phyloP scores from a whole-genome alignment of 208 protist genomes.

The Angomonas deanei region DNA sequence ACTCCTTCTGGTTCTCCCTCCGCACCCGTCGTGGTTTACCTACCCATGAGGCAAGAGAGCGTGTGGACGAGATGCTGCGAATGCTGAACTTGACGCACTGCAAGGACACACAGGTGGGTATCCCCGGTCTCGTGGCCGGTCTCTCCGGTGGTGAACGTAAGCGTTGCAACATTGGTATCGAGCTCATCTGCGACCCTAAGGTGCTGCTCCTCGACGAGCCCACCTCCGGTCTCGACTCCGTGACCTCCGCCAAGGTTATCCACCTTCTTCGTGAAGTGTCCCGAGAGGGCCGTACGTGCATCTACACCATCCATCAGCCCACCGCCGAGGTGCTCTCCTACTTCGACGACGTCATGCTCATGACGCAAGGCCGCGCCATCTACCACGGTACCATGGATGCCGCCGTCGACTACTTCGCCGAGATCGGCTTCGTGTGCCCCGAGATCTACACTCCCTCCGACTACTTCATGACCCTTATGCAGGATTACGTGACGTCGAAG shows the following conservation, averaged over 20 bases:
- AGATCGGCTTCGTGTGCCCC: conserved; percentile 36
- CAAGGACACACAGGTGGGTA: conserved; percentile 67
- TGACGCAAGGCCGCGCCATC: conserved; percentile 64
- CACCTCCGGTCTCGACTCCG: conserved; percentile 82
- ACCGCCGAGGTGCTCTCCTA: conserved; percentile 74
- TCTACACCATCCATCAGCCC: conserved; percentile 82
- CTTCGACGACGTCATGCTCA: conserved; percentile 81
- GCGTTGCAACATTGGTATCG: conserved; percentile 85
- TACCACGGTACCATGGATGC: conserved; percentile 74
- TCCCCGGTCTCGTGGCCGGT: conserved; percentile 56
- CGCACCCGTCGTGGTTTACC: conserved; percentile 54
- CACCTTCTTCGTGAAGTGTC: conserved; percentile 68
- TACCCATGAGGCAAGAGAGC: conserved; percentile 30
- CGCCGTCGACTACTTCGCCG: conserved; percentile 40
- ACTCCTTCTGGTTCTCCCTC: conserved; percentile 70
- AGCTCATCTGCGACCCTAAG: conserved; percentile 79
- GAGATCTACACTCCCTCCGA: conserved; percentile 70
- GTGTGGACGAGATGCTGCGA: conserved; percentile 61
- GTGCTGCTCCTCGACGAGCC: conserved; percentile 88
- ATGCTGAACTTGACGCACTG: conserved; percentile 59
- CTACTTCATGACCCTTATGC: conserved; percentile 83
- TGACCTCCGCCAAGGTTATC: conserved; percentile 70
- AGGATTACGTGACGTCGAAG: conserved; percentile 53
- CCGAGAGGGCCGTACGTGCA: conserved; percentile 69
- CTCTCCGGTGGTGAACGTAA: conserved; percentile 89